These are phyloP conservation scores for Sabuloglossum arenarium DNA, from an alignment of 495 filamentous ascomycete genomes.

Conservation along the genomic window DNA sequence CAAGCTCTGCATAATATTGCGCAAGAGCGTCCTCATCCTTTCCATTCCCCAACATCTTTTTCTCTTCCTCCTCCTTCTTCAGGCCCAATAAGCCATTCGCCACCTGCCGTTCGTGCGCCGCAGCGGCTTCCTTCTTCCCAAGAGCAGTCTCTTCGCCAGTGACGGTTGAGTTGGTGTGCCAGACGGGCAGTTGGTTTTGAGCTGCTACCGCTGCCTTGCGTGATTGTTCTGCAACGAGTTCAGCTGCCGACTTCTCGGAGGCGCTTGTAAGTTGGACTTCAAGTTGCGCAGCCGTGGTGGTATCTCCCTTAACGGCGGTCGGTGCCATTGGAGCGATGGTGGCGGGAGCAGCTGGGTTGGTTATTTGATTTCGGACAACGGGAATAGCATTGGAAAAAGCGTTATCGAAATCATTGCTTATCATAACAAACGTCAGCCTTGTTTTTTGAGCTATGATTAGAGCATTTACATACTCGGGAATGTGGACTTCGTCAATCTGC, in stretches of 20 bases:
- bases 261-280: constrained; percentile 56
- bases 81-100: constrained; percentile 1
- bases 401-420: constrained; percentile 53
- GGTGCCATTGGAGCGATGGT: constrained; percentile 17
- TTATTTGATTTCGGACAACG: constrained; percentile 31
- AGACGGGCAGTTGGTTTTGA: constrained; percentile 72
- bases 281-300: constrained; percentile 46
- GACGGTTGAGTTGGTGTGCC: constrained; percentile 81
- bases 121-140: constrained; percentile 16
- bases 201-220: constrained; percentile 53
- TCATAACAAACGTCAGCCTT: not conserved
- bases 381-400: constrained; percentile 40
- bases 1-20: constrained; percentile 30
- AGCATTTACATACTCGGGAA: constrained; percentile 33
- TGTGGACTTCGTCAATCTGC: constrained; percentile 59
- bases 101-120: constrained; percentile 10
- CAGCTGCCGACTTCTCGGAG: constrained; percentile 52
- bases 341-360: constrained; percentile 24
- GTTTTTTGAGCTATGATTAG: not conserved
- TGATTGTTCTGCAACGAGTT: constrained; percentile 47
- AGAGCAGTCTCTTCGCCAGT: constrained; percentile 18
- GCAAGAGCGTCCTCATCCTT: constrained; percentile 32
- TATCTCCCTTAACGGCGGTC: constrained; percentile 47
- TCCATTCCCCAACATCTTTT: constrained; percentile 9
- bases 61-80: constrained; percentile 21